Base-by-base conservation (phyloP, 2,329 filamentous ascomycete genomes). In the Cordyceps militaris region DNA sequence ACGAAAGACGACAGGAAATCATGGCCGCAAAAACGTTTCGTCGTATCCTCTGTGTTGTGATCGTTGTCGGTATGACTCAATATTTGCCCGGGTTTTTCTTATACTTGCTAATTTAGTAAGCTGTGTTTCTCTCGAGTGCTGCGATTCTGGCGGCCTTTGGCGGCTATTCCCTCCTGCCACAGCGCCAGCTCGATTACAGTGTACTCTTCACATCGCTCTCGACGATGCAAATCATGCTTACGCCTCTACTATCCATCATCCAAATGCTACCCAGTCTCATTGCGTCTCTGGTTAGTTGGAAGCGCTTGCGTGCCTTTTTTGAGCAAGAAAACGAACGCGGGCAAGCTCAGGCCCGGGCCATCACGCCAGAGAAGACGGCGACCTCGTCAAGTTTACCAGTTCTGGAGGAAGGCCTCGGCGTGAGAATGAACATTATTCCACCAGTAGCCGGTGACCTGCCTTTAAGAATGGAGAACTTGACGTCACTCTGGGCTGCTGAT, bases 181-280 rank as follows among this genome's bases (percentile, higher is more conserved):
- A 24, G 11, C 38, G n/a, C 24, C 28, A 26, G 24, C 51, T 54
- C 11, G 51, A 54, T 38, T 46, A 54, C 21, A 11, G 14, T 24
- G 40, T 54, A 7, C 38, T 54, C 38, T 54, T 54, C 13, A 54
- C 28, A 14, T 54, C 51, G 7, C 51, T 54, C 9, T 54, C 51
- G 11, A 54, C 40, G 3, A 54, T 54, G 38, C 51, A 54, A 34
- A 54, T 54, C 6, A 54, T 54, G 51, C 51, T 54, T 40, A 54
- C 40, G 26, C 51, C 51, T 21, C 51, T 54, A 7, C n/a, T 54
- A 24, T 54, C 51, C 8, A 46, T 54, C n/a, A 54, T 44, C 5
- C 51, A 54, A 54, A 54, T 44, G 51, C 38, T 54, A n/a, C 51
- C 51, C 3, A 23, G 11, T 14, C 30, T 54, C 28, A 23, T 54